Evolutionary conservation across 768 basidiomycete species (phyloP), one percentile per base, ranked within the genome.

Genomic region (Amanita pallidorosea): DNA sequence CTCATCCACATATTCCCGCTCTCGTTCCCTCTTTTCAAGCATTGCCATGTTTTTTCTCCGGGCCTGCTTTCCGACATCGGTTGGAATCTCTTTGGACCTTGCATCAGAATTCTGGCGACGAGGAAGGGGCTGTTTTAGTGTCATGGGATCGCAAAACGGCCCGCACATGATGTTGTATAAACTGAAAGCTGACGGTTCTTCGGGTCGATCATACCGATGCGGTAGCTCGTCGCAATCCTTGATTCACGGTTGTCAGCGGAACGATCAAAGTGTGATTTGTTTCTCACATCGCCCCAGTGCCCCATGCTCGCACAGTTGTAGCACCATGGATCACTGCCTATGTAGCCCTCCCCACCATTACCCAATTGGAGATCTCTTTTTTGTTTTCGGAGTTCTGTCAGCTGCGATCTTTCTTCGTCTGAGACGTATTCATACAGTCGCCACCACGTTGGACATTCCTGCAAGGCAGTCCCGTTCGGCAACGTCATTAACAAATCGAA

Each of bases 371-470:
- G 60, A 3, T 67, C 61, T 38, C 69, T 73, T 60, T 75, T 84
- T 23, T 68, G 61, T 53, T 75, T 71, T 27, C 86, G 78, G 17
- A 53, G 57, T 15, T 61, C 59, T 2, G 83, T 62, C 37, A 73
- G 74, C 5, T 58, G 53, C 9, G 63, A 59, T 27, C 76, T 76
- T 40, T 77, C 80, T 9, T 72, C 70, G 13, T 77, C 76, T 3
- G 71, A 67, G 25, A 85, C 70, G 55, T 90, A 90, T 35, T 81
- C 75, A 56, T 91, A 91, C 56, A 88, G 67, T 36, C 88, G 74
- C 88, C 88, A 91, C 54, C 83, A 68, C 2, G 83, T 85, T 6
- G 87, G 86, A 56, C 88, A 91, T 75, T 89, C 86, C 88, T 91
- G 53, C 25, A 47, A 37, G 31, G 36, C 36, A 47, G 36, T 35